Evolutionary conservation across 129 eudicot genomes (phyloP).

Genomic region (Arctium minus): DNA sequence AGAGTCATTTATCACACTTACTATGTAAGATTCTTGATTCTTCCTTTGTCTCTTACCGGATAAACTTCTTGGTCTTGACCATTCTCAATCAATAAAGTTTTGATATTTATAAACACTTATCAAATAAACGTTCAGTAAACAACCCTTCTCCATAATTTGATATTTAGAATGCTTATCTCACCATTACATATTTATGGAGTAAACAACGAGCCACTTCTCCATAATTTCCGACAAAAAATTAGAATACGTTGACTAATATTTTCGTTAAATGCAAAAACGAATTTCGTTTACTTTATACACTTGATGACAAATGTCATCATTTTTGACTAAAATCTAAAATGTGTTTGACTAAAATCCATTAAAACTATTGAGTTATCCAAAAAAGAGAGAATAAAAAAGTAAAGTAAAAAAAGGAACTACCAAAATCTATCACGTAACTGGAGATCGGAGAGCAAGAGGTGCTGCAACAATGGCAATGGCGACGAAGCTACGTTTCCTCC

Average conservation of each 20-base stretch:
- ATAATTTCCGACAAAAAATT: neutral
- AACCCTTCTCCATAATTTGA: too few species aligned
- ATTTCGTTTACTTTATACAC: neutral
- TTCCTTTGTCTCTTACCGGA: too few species aligned
- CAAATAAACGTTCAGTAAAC: too few species aligned
- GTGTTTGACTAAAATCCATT: neutral
- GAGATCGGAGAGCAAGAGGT: neutral
- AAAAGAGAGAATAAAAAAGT: neutral
- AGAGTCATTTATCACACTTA: too few species aligned
- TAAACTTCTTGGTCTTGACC: too few species aligned
- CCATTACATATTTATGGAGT: too few species aligned
- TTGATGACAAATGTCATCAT: neutral
- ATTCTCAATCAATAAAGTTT: too few species aligned
- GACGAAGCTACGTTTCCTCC: conserved; percentile 10
- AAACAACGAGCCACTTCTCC: neutral
- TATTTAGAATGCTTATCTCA: too few species aligned
- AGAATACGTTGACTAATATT: neutral
- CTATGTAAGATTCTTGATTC: too few species aligned
- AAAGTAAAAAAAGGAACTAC: neutral
- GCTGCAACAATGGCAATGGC: conserved; percentile 13
- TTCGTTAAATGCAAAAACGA: neutral
- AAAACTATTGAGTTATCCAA: neutral
- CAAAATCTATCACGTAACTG: neutral
- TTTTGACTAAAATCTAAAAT: neutral
- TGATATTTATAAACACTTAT: too few species aligned